Conservation (phyloP, 768 basidiomycete genomes). For the Chalciporus pseudorubinellus region DNA sequence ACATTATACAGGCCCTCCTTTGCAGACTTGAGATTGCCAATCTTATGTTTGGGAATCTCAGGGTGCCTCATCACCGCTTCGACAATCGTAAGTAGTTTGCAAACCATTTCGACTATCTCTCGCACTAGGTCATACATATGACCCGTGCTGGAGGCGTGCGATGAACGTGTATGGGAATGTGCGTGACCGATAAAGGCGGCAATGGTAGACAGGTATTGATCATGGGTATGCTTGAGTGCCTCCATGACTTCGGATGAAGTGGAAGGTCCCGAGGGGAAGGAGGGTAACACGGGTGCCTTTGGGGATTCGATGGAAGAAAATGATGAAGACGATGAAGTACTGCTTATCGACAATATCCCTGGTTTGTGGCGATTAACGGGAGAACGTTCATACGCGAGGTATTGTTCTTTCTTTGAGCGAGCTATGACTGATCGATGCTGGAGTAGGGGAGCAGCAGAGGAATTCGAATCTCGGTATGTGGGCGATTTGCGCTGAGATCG, state of each 20-base stretch:
- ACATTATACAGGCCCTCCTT: constrained; percentile 84
- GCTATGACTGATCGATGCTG: constrained; percentile 29
- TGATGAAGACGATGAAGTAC: constrained; percentile 69
- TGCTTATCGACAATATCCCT: constrained; percentile 58
- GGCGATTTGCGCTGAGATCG: constrained; percentile 32
- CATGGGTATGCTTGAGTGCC: constrained; percentile 79
- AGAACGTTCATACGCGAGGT: constrained; percentile 37
- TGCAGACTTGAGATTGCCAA: constrained; percentile 61
- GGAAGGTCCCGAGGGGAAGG: constrained; percentile 72
- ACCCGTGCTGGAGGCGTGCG: constrained; percentile 91
- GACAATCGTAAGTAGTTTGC: constrained; percentile 86
- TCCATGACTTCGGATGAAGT: constrained; percentile 68
- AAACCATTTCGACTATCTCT: constrained; percentile 91
- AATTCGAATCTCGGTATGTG: constrained; percentile 37
- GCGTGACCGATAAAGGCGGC: constrained; percentile 98
- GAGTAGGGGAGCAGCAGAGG: constrained; percentile 34
- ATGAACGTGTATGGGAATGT: constrained; percentile 85
- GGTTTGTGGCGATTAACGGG: constrained; percentile 41
- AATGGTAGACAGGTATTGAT: constrained; percentile 88
- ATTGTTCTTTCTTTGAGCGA: constrained; percentile 39
- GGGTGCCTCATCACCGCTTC: constrained; percentile 83
- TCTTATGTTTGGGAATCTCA: constrained; percentile 60
- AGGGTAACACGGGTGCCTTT: constrained; percentile 42
- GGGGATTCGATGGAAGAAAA: constrained; percentile 61
- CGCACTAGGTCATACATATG: constrained; percentile 94